Percentiles rank a stretch among this genome's conserved stretches.
Conservation (phyloP, 164 flowering plant genomes). For the Nymphaea thermarum region DNA sequence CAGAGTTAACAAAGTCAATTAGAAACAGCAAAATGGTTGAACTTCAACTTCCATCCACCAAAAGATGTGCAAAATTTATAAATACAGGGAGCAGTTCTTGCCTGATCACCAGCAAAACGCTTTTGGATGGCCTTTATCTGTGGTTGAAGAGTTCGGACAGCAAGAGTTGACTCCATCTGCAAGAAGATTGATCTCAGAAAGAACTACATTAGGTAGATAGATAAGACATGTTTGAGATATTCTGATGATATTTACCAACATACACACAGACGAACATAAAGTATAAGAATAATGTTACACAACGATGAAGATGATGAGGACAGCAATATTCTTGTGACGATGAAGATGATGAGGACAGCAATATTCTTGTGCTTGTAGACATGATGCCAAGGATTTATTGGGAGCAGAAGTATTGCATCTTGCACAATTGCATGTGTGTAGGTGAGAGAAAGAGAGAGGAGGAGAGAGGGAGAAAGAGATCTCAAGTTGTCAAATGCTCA, state of each 20-base stretch:
- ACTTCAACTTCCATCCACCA: neutral
- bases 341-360: neutral
- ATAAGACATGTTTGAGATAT: no score
- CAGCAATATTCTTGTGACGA: neutral
- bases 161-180: conserved; percentile 92
- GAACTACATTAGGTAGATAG: no score
- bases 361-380: neutral
- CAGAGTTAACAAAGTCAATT: neutral
- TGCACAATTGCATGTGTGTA: neutral
- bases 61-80: no score
- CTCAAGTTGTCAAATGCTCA: no score
- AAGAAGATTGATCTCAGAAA: neutral
- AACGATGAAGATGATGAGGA: no score
- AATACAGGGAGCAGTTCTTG: conserved; percentile 4
- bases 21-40: neutral
- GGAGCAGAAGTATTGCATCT: neutral
- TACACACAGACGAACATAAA: no score
- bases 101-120: conserved; percentile 91
- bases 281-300: no score
- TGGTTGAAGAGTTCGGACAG: conserved; percentile 87
- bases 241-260: no score
- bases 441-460: neutral
- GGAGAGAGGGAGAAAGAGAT: no score
- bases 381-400: neutral
- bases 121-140: conserved; percentile 84